phyloP scores from a whole-genome alignment of 2,329 filamentous ascomycete species.

The Hypoxylon rubiginosum region DNA sequence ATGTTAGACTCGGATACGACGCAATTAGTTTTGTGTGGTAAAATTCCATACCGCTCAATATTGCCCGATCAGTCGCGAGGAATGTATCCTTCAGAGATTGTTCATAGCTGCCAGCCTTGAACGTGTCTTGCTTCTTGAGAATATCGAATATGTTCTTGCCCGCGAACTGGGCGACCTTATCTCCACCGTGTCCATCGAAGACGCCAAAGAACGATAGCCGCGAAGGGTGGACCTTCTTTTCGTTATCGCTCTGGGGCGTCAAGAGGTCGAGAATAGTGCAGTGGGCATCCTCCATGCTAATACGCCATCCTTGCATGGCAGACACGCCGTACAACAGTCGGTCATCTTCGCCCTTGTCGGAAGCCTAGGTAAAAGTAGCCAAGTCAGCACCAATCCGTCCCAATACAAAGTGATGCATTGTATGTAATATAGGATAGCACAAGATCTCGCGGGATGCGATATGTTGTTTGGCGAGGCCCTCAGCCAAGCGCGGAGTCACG shows the following conservation, averaged over 20 bases:
- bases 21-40: conserved; percentile 8
- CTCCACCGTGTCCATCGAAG: conserved; percentile 96
- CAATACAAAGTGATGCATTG: neutral
- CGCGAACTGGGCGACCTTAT: conserved; percentile 94
- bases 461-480: conserved; percentile 41
- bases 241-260: conserved; percentile 65
- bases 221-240: conserved; percentile 74
- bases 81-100: conserved; percentile 98
- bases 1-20: conserved; percentile 35
- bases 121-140: conserved; percentile 92
- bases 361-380: conserved; percentile 70
- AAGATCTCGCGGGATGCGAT: conserved; percentile 16
- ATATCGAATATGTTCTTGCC: conserved; percentile 96
- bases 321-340: conserved; percentile 93
- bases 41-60: conserved; percentile 82
- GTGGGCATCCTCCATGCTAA: conserved; percentile 99
- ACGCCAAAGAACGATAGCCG: conserved; percentile 97
- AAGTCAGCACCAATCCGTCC: conserved; percentile 46
- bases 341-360: conserved; percentile 91
- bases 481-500: conserved; percentile 39
- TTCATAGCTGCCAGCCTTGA: conserved; percentile 90
- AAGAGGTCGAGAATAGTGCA: conserved; percentile 90
- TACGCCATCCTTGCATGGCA: conserved; percentile 99
- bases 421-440: conserved; percentile 1
- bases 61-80: conserved; percentile 93